Conservation (phyloP, 176 grass and related monocot species). For the Carex littledalei region DNA sequence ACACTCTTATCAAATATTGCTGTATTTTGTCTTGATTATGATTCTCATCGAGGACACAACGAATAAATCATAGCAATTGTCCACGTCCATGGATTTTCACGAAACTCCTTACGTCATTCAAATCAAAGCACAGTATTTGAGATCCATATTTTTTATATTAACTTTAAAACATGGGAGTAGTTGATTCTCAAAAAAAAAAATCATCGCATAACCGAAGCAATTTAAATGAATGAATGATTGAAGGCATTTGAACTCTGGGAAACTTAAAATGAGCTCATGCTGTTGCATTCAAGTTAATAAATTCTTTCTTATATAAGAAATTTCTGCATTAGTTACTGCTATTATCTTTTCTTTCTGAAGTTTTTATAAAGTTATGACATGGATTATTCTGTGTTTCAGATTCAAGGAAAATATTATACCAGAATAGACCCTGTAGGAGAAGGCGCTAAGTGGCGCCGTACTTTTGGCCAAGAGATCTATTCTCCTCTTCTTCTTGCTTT, state of each 20-base stretch:
- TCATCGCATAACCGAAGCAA: background rate
- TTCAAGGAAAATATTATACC: constrained; percentile 84
- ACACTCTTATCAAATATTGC: background rate
- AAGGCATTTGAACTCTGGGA: background rate
- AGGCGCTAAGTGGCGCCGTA: constrained; percentile 77
- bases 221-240: background rate
- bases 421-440: constrained; percentile 80
- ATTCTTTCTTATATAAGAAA: background rate
- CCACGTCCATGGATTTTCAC: background rate
- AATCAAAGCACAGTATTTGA: background rate
- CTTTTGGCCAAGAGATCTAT: constrained; percentile 94
- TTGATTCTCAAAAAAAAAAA: background rate
- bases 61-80: background rate
- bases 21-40: background rate
- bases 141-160: background rate
- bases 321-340: background rate
- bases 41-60: background rate
- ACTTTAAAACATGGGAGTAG: background rate
- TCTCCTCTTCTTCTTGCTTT: constrained; percentile 93
- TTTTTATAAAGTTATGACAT: background rate
- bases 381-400: constrained; percentile 34
- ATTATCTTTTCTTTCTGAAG: constrained; percentile 7
- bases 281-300: background rate
- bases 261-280: background rate
- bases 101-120: background rate